Evolutionary conservation across 2,329 filamentous ascomycete species (phyloP).

Genomic region (Hypoxylon sp.): DNA sequence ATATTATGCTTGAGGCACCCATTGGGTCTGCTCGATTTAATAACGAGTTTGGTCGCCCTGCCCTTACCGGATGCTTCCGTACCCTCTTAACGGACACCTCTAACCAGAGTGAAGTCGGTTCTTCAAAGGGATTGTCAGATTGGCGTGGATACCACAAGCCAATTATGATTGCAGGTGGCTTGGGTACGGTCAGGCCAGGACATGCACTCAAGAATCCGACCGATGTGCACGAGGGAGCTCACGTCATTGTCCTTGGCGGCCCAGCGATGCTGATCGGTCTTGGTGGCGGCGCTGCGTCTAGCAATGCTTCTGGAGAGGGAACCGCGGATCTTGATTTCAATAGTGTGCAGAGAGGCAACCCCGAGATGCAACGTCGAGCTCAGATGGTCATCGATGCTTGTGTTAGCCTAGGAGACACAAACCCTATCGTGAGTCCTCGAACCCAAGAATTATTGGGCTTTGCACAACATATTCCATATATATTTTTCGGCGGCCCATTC

Average conservation of each 20-base stretch:
- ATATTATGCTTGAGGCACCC: slow-evolving; percentile 98
- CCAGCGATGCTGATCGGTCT: slow-evolving; percentile 98
- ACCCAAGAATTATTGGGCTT: neutral
- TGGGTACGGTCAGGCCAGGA: slow-evolving; percentile 90
- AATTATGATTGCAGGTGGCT: slow-evolving; percentile 85
- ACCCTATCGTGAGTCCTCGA: slow-evolving; percentile 74
- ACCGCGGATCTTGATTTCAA: slow-evolving; percentile 95
- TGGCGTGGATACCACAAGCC: slow-evolving; percentile 96
- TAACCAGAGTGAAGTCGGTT: slow-evolving; percentile 59
- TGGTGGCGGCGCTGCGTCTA: slow-evolving; percentile 94
- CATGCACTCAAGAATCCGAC: slow-evolving; percentile 87
- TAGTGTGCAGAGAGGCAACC: slow-evolving; percentile 96
- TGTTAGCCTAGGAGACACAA: slow-evolving; percentile 82
- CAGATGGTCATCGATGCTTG: slow-evolving; percentile 99
- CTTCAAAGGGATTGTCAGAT: slow-evolving; percentile 65
- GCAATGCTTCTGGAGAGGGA: slow-evolving; percentile 86
- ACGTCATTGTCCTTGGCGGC: slow-evolving; percentile 88
- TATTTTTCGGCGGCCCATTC: neutral
- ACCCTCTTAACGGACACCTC: slow-evolving; percentile 81
- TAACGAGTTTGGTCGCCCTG: slow-evolving; percentile 93
- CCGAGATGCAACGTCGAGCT: slow-evolving; percentile 92
- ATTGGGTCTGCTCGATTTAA: slow-evolving; percentile 97
- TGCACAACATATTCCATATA: neutral
- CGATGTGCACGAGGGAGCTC: slow-evolving; percentile 86
- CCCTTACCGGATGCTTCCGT: slow-evolving; percentile 88